These are phyloP conservation scores for Penicillium nordicum DNA, from an alignment of 2,329 filamentous ascomycete genomes.

Conservation along the genomic window DNA sequence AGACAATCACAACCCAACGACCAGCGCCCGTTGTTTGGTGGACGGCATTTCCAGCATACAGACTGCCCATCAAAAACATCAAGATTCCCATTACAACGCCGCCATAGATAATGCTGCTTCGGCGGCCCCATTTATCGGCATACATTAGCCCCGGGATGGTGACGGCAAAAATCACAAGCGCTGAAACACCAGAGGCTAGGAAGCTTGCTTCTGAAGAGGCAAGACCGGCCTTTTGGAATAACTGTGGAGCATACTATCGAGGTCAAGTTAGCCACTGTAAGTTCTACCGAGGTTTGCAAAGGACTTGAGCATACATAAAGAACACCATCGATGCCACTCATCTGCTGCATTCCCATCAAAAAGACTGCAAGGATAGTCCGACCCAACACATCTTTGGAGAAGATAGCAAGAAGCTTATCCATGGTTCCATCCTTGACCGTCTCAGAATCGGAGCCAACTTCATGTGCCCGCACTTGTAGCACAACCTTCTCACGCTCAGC, in stretches of 20 bases:
- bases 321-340: conserved; percentile 61
- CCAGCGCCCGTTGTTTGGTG: conserved; percentile 27
- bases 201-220: conserved; percentile 54
- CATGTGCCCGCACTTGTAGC: conserved; percentile 24
- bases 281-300: background rate
- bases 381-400: conserved; percentile 44
- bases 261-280: background rate
- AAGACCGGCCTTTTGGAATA: conserved; percentile 60
- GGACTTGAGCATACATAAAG: conserved; percentile 47
- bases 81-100: conserved; percentile 48
- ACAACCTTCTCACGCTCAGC: conserved; percentile 48
- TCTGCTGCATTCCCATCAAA: conserved; percentile 58
- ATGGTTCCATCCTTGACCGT: background rate
- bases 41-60: conserved; percentile 33
- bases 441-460: background rate
- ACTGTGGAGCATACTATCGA: conserved; percentile 55
- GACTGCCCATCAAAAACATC: conserved; percentile 36
- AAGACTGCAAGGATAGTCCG: conserved; percentile 55
- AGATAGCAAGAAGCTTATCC: conserved; percentile 31
- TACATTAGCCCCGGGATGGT: conserved; percentile 56
- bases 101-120: conserved; percentile 53
- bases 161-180: conserved; percentile 56
- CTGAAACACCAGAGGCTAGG: conserved; percentile 60
- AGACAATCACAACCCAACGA: conserved; percentile 28
- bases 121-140: conserved; percentile 57